Conservation (phyloP, 257 asterid species). For the Solanum medicagineum region DNA sequence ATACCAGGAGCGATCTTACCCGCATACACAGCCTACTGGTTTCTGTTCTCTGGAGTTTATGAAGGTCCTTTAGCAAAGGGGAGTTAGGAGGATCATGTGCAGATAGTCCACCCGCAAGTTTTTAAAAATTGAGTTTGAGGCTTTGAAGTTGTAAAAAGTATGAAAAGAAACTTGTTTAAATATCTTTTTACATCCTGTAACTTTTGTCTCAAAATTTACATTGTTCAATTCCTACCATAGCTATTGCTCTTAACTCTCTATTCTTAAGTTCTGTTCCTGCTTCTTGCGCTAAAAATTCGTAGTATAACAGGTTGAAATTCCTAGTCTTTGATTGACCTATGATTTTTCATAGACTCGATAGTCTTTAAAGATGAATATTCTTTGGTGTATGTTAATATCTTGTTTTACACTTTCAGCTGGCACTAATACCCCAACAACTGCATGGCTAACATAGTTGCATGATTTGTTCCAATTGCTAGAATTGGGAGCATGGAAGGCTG, state of each 20-base stretch:
- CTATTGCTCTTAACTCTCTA: background rate
- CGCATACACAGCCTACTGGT: background rate
- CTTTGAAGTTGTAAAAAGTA: background rate
- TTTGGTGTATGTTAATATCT: background rate
- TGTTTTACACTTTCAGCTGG: background rate
- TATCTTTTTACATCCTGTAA: background rate
- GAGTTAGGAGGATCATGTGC: background rate
- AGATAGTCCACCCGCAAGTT: background rate
- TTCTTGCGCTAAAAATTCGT: background rate
- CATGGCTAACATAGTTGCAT: background rate
- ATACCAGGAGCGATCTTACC: background rate
- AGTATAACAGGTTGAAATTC: background rate
- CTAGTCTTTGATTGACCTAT: background rate
- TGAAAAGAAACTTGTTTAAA: background rate
- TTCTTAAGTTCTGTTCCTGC: background rate
- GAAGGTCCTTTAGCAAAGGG: background rate
- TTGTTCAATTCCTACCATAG: background rate
- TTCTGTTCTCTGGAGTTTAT: background rate
- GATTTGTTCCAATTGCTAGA: constrained; percentile 28
- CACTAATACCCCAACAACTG: background rate
- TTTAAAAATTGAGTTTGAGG: background rate
- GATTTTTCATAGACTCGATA: background rate
- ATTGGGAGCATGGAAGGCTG: constrained; percentile 68
- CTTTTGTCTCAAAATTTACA: background rate
- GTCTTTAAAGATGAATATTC: background rate